These are phyloP conservation scores for Oxytropis ochrocephala DNA, from an alignment of 306 rosid species.

Conservation along the genomic window DNA sequence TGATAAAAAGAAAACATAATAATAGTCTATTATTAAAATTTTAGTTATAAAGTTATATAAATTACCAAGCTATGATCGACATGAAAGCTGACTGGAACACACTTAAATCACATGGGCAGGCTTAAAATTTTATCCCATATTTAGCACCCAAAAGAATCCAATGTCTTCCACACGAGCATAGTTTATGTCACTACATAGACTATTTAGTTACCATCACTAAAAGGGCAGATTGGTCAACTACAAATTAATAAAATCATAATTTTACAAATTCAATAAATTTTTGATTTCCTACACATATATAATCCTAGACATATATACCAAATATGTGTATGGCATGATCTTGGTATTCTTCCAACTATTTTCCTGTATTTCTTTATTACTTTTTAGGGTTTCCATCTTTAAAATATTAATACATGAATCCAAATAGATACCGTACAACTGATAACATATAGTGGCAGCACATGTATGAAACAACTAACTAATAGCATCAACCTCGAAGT, in stretches of 20 bases:
- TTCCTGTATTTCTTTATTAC: not conserved
- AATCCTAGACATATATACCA: no score
- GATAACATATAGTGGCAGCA: slow-evolving; percentile 14
- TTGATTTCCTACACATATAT: no score
- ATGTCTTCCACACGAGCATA: slow-evolving; percentile 22
- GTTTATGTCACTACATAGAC: no score
- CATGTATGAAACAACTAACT: slow-evolving; percentile 21
- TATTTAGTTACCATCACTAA: no score
- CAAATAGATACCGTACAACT: slow-evolving; percentile 11
- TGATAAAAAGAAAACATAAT: no score
- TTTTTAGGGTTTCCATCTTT: not conserved
- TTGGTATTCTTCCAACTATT: slow-evolving; percentile 23
- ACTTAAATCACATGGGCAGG: slow-evolving; percentile 30
- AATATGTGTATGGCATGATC: slow-evolving; percentile 10
- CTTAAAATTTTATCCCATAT: not conserved
- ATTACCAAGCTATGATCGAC: not conserved
- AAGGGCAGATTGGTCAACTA: no score
- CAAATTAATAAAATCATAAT: no score
- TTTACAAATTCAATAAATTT: no score
- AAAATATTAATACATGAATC: not conserved
- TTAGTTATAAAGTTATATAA: no score
- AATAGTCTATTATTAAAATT: no score
- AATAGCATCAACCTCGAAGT: slow-evolving; percentile 51
- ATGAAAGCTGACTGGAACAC: slow-evolving; percentile 22
- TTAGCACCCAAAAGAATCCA: slow-evolving; percentile 22